These are phyloP conservation scores for Colletotrichum sp. DNA, from an alignment of 2,329 filamentous ascomycete genomes.

Conservation along the genomic window DNA sequence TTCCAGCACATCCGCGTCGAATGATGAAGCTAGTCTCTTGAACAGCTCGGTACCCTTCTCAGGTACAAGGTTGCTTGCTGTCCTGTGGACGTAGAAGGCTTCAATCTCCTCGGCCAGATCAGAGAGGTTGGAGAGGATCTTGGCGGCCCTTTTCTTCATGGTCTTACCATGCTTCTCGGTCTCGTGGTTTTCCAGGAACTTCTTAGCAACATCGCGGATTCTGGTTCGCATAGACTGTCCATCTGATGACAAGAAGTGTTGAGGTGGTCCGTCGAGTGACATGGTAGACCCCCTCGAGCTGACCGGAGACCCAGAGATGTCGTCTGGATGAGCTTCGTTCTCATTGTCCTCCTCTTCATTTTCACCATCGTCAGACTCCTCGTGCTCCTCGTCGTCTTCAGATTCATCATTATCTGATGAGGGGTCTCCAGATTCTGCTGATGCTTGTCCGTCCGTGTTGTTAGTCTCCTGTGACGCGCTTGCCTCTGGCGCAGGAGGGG, in stretches of 20 bases:
- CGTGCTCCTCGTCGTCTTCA: constrained; percentile 50
- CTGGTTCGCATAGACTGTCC: constrained; percentile 69
- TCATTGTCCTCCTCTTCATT: constrained; percentile 57
- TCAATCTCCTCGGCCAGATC: constrained; percentile 75
- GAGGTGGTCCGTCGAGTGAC: constrained; percentile 62
- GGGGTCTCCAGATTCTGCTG: constrained; percentile 27
- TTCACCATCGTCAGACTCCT: constrained; percentile 58
- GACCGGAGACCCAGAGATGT: constrained; percentile 69
- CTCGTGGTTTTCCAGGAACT: constrained; percentile 85
- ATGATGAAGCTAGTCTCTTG: constrained; percentile 77
- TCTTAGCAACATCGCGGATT: constrained; percentile 79
- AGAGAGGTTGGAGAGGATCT: constrained; percentile 77
- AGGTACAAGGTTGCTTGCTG: constrained; percentile 47
- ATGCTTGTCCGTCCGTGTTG: constrained; percentile 1
- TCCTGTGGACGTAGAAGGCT: constrained; percentile 68
- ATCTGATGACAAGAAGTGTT: constrained; percentile 52
- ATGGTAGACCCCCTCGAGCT: constrained; percentile 72
- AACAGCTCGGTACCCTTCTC: constrained; percentile 72
- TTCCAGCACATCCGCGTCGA: constrained; percentile 86
- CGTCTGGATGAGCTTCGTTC: constrained; percentile 47
- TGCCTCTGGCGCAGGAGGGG: constrained; percentile 33
- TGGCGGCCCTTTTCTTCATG: constrained; percentile 79
- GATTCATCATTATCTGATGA: constrained; percentile 53
- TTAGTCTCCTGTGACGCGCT: constrained; percentile 19
- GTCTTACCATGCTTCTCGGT: constrained; percentile 72